phyloP scores from a whole-genome alignment of 352 stramenopile genomes.

The Phytopythium ostracodes region DNA sequence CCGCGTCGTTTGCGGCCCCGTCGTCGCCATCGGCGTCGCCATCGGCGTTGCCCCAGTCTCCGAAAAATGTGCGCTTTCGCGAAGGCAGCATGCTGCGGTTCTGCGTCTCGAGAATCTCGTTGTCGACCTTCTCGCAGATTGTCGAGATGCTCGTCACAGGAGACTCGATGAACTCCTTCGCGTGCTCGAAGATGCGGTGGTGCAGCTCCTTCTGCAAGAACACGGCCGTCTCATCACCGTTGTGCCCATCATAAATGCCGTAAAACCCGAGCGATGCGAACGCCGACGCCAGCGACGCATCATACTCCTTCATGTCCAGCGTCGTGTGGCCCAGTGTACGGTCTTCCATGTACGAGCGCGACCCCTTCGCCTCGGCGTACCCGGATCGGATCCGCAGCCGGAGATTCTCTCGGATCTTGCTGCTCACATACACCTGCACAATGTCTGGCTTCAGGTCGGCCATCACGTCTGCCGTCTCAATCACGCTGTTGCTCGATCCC shows the following conservation, averaged over 20 bases:
- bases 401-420: conserved; percentile 83
- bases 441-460: conserved; percentile 39
- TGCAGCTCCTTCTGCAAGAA: conserved; percentile 80
- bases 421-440: conserved; percentile 87
- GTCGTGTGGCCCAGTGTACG: conserved; percentile 50
- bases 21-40: conserved; percentile 22
- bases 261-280: conserved; percentile 74
- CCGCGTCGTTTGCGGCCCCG: conserved; percentile 41
- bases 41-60: conserved; percentile 19
- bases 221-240: conserved; percentile 73
- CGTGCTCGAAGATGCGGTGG: conserved; percentile 61
- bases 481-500: conserved; percentile 16
- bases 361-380: conserved; percentile 83
- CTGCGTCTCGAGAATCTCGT: conserved; percentile 75
- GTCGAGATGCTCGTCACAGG: conserved; percentile 47
- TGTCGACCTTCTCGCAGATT: conserved; percentile 59
- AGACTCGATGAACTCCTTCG: conserved; percentile 39
- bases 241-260: conserved; percentile 88
- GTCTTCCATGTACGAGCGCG: conserved; percentile 88
- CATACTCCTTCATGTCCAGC: conserved; percentile 42
- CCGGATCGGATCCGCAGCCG: conserved; percentile 64
- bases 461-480: conserved; percentile 16
- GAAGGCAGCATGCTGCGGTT: conserved; percentile 64
- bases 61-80: conserved; percentile 52
- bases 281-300: conserved; percentile 18